A percentile compares a stretch with the other conserved stretches of the same genome.
These are phyloP conservation scores for Cylindrotheca closterium DNA, from an alignment of 108 stramenopile genomes.

Conservation along the genomic window DNA sequence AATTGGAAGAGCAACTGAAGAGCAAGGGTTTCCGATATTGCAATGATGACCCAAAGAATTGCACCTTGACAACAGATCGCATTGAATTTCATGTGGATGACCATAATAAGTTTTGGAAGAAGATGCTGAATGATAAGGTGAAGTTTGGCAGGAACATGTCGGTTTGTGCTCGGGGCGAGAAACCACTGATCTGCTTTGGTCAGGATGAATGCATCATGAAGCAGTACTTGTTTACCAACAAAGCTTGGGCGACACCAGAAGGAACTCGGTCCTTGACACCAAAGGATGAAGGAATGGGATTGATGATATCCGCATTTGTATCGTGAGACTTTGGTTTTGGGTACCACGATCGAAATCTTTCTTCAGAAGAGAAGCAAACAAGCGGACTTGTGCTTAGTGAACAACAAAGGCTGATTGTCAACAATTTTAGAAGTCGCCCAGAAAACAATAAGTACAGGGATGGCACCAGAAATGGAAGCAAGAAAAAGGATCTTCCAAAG, in stretches of 20 bases:
- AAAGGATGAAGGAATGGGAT: not conserved
- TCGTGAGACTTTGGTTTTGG: conserved; percentile 1
- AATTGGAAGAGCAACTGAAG: not conserved
- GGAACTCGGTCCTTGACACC: not conserved
- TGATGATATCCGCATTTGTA: conserved; percentile 6
- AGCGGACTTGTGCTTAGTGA: too few relatives aligned
- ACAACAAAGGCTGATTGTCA: too few relatives aligned
- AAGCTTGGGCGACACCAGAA: not conserved
- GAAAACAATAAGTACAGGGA: not conserved
- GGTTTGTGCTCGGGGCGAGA: not conserved
- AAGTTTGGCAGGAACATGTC: not conserved
- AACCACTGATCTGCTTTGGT: not conserved
- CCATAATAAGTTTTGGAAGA: not conserved
- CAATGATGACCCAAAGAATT: not conserved
- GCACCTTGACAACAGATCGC: not conserved
- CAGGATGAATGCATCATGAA: conserved; percentile 1
- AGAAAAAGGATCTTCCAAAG: not conserved
- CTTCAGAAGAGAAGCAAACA: too few relatives aligned
- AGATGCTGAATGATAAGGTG: too few relatives aligned
- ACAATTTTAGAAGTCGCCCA: too few relatives aligned
- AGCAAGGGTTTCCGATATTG: not conserved
- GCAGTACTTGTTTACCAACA: not conserved
- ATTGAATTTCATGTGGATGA: not conserved
- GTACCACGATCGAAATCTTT: too few relatives aligned
- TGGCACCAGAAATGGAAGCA: conserved; percentile 7